These are phyloP conservation scores for Cinchona pubescens DNA, from an alignment of 257 asterid species.

Conservation along the genomic window DNA sequence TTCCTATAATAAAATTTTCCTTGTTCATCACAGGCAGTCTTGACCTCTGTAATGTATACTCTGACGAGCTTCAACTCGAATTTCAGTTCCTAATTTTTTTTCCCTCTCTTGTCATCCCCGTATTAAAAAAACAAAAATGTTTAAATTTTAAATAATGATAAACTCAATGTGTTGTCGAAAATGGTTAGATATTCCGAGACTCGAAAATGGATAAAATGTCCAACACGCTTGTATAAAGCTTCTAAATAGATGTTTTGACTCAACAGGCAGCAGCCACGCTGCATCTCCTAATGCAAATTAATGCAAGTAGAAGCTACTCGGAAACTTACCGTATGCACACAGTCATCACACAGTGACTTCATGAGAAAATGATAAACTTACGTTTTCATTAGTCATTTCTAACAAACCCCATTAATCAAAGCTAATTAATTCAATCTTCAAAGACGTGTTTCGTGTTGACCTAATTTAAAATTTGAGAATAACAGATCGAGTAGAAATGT, in stretches of 20 bases:
- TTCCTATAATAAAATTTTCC: no score
- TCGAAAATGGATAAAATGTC: neutral
- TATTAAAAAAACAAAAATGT: no score
- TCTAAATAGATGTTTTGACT: neutral
- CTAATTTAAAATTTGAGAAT: neutral
- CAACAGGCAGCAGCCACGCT: neutral
- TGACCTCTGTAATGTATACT: no score
- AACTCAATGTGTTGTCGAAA: neutral
- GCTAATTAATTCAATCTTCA: neutral
- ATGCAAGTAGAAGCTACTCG: neutral
- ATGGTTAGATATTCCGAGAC: neutral
- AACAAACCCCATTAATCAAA: neutral
- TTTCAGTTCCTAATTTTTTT: no score
- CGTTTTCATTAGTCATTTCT: no score
- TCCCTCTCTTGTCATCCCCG: no score
- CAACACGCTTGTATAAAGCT: neutral
- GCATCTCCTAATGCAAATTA: neutral
- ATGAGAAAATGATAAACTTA: conserved; percentile 1
- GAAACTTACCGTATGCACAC: neutral
- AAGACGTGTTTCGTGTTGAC: neutral
- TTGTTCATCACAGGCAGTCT: no score
- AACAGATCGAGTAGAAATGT: no score
- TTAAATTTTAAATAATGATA: no score
- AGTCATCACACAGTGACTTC: neutral
- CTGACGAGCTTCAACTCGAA: no score